phyloP scores from a whole-genome alignment of 371 early-diverging fungal genomes.

The Mucor mucedo region DNA sequence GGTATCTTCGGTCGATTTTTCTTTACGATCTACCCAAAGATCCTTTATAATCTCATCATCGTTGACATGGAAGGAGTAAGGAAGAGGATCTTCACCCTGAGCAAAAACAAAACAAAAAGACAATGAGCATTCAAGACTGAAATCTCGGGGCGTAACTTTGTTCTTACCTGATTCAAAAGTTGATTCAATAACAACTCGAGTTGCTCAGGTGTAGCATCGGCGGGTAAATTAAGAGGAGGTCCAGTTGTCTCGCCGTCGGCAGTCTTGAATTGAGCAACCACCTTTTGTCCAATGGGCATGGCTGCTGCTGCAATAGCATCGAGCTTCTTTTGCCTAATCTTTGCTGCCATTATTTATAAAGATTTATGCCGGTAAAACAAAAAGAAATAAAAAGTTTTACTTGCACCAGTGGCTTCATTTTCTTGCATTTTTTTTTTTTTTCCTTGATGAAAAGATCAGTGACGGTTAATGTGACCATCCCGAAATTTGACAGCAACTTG shows the following conservation, averaged over 20 bases:
- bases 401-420: neutral
- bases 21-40: slow-evolving; percentile 76
- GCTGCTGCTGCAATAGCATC: slow-evolving; percentile 41
- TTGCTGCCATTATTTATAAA: slow-evolving; percentile 33
- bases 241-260: slow-evolving; percentile 84
- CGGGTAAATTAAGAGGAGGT: slow-evolving; percentile 87
- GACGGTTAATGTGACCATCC: too few species aligned
- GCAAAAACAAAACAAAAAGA: neutral
- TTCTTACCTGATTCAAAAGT: slow-evolving; percentile 79
- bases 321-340: slow-evolving; percentile 37
- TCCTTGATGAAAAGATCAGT: too few species aligned
- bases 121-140: neutral
- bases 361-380: neutral
- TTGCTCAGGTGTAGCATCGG: slow-evolving; percentile 84
- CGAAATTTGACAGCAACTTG: neutral
- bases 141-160: neutral
- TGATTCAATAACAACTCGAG: slow-evolving; percentile 88
- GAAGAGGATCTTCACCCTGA: slow-evolving; percentile 80
- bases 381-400: slow-evolving; percentile 1
- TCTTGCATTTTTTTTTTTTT: too few species aligned
- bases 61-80: slow-evolving; percentile 91
- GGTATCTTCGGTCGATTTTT: slow-evolving; percentile 82
- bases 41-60: slow-evolving; percentile 78
- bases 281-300: slow-evolving; percentile 57
- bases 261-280: slow-evolving; percentile 83